Percentiles rank a stretch among this genome's conserved stretches.
These are phyloP conservation scores for Dryadomyces quercivorus DNA, from an alignment of 2,329 filamentous ascomycete genomes.

Conservation along the genomic window DNA sequence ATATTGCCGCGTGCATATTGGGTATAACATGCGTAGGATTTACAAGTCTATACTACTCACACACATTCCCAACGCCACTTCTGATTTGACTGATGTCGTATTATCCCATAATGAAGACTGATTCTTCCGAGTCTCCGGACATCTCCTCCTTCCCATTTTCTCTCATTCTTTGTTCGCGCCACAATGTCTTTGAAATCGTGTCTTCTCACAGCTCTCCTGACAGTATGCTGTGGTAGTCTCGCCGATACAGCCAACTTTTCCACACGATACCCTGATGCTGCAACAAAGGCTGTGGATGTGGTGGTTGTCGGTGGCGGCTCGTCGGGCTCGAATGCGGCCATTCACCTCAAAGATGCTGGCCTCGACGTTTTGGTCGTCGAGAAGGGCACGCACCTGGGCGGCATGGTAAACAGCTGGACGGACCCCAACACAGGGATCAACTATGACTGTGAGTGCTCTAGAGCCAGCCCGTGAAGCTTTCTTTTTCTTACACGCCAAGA, in stretches of 20 bases:
- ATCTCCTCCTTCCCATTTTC: too few relatives aligned
- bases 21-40: too few relatives aligned
- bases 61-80: too few relatives aligned
- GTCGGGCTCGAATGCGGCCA: slow-evolving; percentile 23
- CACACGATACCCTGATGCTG: neutral
- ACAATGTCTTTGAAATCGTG: too few relatives aligned
- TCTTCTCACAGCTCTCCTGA: neutral
- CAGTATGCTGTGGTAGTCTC: neutral
- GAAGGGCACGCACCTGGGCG: slow-evolving; percentile 25
- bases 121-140: too few relatives aligned
- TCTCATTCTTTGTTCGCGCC: too few relatives aligned
- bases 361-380: slow-evolving; percentile 24
- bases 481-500: neutral
- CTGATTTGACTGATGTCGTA: too few relatives aligned
- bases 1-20: too few relatives aligned
- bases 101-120: too few relatives aligned
- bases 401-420: slow-evolving; percentile 34
- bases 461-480: neutral
- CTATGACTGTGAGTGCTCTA: slow-evolving; percentile 17
- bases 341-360: slow-evolving; percentile 22
- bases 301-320: slow-evolving; percentile 25
- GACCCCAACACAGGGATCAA: slow-evolving; percentile 24
- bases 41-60: too few relatives aligned
- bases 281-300: slow-evolving; percentile 15
- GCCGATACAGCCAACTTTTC: neutral